phyloP scores from a whole-genome alignment of 345 rosid genomes.

The Brassica nigra region DNA sequence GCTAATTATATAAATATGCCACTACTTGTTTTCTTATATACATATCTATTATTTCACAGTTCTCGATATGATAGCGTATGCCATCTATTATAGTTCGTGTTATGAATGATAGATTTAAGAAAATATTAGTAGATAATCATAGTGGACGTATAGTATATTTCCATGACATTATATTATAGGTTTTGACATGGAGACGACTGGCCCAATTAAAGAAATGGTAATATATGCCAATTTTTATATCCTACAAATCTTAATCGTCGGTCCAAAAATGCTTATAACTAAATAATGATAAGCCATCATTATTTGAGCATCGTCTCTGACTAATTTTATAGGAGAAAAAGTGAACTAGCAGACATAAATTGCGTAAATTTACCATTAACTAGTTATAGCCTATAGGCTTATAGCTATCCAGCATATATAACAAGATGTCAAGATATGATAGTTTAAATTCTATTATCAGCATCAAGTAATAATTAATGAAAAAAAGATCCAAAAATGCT shows the following conservation, averaged over 20 bases:
- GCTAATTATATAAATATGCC: conserved; percentile 4
- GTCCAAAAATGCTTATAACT: not conserved
- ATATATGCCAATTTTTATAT: conserved; percentile 27
- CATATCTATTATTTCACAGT: conserved; percentile 10
- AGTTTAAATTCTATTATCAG: conserved; percentile 7
- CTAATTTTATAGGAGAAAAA: not conserved
- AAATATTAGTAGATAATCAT: conserved; percentile 11
- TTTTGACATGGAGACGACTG: conserved; percentile 10
- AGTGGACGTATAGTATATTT: conserved; percentile 4
- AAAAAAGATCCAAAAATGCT: conserved; percentile 18
- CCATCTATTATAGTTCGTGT: conserved; percentile 10
- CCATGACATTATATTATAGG: conserved; percentile 22
- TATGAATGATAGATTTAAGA: not conserved
- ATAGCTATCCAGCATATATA: conserved; percentile 24
- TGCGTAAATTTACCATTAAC: not conserved
- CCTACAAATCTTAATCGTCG: conserved; percentile 3
- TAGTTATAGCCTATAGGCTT: not conserved
- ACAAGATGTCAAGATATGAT: conserved; percentile 1
- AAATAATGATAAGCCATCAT: conserved; percentile 21
- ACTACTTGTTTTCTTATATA: not conserved
- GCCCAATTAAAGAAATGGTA: conserved; percentile 13
- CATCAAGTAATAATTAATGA: conserved; percentile 21
- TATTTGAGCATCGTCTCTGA: conserved; percentile 23
- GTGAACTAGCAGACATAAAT: not conserved
- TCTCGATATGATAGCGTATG: conserved; percentile 13